phyloP scores from a whole-genome alignment of 1,139 yeast genomes.

The Wickerhamiella infanticola region DNA sequence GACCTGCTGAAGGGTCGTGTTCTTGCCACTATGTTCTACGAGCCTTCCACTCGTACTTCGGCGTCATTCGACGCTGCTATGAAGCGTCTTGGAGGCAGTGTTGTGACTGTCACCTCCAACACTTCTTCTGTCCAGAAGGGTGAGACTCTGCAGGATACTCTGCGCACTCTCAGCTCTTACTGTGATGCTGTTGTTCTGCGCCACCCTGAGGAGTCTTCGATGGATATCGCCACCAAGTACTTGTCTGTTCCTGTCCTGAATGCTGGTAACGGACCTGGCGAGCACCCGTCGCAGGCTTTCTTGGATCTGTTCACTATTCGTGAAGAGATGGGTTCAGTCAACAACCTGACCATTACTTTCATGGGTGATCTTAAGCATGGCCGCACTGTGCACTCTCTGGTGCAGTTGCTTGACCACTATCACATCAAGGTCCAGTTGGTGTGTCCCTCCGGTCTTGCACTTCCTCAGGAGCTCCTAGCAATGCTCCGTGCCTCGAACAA shows the following conservation, averaged over 20 bases:
- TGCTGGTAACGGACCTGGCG: constrained; percentile 95
- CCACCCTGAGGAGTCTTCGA: constrained; percentile 87
- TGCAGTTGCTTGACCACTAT: constrained; percentile 79
- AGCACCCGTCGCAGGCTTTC: constrained; percentile 98
- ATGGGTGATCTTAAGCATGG: constrained; percentile 99
- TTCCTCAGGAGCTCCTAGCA: constrained; percentile 59
- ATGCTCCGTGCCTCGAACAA: constrained; percentile 52
- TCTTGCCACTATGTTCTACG: constrained; percentile 90
- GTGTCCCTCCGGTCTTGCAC: constrained; percentile 70
- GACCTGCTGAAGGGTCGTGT: constrained; percentile 83
- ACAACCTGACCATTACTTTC: constrained; percentile 93
- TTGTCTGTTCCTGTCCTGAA: constrained; percentile 95
- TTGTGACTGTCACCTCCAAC: constrained; percentile 68
- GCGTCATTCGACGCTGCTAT: constrained; percentile 97
- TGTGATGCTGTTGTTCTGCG: constrained; percentile 95
- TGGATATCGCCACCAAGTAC: constrained; percentile 87
- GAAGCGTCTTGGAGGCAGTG: constrained; percentile 99
- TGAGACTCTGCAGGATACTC: constrained; percentile 93
- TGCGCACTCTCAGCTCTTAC: constrained; percentile 87
- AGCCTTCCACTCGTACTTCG: constrained; percentile 94
- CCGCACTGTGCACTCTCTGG: constrained; percentile 94
- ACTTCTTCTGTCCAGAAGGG: constrained; percentile 95
- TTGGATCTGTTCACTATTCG: constrained; percentile 94
- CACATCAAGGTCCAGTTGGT: constrained; percentile 89
- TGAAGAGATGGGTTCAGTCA: constrained; percentile 97